A percentile compares a stretch with the other conserved stretches of the same genome.
phyloP scores from a whole-genome alignment of 768 basidiomycete species.

The Naganishia vaughanmartiniae region DNA sequence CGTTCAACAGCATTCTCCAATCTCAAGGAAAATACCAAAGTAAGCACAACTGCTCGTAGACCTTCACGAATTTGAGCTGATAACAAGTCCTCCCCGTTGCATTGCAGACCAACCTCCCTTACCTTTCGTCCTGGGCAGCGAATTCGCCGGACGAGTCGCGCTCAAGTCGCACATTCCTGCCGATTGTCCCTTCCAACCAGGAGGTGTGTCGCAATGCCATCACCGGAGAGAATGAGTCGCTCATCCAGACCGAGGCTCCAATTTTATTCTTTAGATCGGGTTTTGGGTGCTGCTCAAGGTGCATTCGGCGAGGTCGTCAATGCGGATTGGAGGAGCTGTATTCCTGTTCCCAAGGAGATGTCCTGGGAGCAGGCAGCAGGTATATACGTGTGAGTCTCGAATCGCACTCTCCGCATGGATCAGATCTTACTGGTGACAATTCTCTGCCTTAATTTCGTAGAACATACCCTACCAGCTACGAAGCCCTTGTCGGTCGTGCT shows the following conservation, averaged over 20 bases:
- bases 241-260: not conserved
- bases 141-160: conserved; percentile 79
- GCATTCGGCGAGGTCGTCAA: conserved; percentile 74
- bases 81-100: not conserved
- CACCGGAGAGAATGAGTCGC: too few species aligned
- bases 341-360: conserved; percentile 71
- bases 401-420: conserved; percentile 57
- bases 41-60: conserved; percentile 25
- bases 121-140: conserved; percentile 75
- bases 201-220: conserved; percentile 51
- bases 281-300: conserved; percentile 80
- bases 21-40: conserved; percentile 83
- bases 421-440: not conserved
- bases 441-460: conserved; percentile 21
- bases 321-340: conserved; percentile 57
- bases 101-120: conserved; percentile 64
- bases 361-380: conserved; percentile 84
- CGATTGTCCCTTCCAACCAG: conserved; percentile 72
- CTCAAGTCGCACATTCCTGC: conserved; percentile 69
- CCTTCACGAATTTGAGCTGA: not conserved
- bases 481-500: conserved; percentile 81
- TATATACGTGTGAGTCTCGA: conserved; percentile 58
- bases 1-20: conserved; percentile 63
- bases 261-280: conserved; percentile 58
- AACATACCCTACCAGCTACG: conserved; percentile 80